These are phyloP conservation scores for Brassica carinata DNA, from an alignment of 345 rosid species.

Conservation along the genomic window DNA sequence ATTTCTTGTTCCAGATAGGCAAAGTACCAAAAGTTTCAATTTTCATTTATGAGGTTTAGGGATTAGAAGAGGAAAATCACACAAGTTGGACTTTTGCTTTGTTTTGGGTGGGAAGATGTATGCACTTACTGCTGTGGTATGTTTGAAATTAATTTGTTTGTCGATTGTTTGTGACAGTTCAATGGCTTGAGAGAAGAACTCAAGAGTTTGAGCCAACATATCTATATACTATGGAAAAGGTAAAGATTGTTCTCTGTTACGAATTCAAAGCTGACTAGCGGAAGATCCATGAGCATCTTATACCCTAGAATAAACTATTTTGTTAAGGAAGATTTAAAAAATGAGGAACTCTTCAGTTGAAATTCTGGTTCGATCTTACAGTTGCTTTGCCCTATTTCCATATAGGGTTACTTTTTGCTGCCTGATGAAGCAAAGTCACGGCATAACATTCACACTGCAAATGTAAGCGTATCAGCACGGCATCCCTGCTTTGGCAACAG, in stretches of 20 bases:
- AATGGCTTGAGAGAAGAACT: conserved; percentile 77
- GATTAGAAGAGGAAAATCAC: conserved; percentile 3
- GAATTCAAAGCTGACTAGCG: background rate
- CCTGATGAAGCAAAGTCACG: conserved; percentile 84
- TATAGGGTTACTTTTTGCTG: conserved; percentile 90
- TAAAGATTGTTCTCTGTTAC: conserved; percentile 29
- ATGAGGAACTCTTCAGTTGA: background rate
- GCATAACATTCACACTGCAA: conserved; percentile 80
- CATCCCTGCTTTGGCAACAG: conserved; percentile 99
- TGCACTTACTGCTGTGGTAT: background rate
- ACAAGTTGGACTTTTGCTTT: background rate
- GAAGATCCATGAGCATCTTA: conserved; percentile 20
- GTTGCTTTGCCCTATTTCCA: conserved; percentile 1
- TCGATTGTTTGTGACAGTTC: conserved; percentile 52
- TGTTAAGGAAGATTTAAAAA: conserved; percentile 2
- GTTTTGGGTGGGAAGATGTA: conserved; percentile 11
- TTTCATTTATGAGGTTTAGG: background rate
- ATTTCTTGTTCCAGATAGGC: background rate
- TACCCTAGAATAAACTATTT: background rate
- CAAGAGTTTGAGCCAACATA: conserved; percentile 89
- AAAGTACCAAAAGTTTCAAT: background rate
- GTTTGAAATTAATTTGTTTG: background rate
- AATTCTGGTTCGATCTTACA: conserved; percentile 16
- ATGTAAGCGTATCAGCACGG: conserved; percentile 85
- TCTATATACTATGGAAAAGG: conserved; percentile 94